Conservation (phyloP, 495 filamentous ascomycete genomes). For the Glarea lozoyensis region DNA sequence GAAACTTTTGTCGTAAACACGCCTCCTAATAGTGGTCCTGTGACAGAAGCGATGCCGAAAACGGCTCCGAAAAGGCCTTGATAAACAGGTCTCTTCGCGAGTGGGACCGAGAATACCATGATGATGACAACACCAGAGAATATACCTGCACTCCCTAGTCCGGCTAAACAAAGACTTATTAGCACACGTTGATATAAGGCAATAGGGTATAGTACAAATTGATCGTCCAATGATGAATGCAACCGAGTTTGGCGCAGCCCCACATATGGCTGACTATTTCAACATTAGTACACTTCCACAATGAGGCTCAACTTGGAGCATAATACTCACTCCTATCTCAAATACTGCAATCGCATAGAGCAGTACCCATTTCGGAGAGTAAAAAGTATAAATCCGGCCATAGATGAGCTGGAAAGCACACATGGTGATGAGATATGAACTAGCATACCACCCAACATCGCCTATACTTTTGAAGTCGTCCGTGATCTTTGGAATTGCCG, state of each 20-base stretch:
- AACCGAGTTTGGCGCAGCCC: conserved; percentile 43
- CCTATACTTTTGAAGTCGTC: conserved; percentile 35
- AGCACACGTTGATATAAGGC: conserved; percentile 18
- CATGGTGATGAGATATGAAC: conserved; percentile 43
- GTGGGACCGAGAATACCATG: conserved; percentile 33
- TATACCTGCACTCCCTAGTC: conserved; percentile 39
- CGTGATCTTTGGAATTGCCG: conserved; percentile 43
- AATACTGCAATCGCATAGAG: conserved; percentile 30
- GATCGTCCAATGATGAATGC: conserved; percentile 51
- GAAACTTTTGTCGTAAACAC: conserved; percentile 53
- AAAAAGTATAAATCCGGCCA: conserved; percentile 24
- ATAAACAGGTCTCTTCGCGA: conserved; percentile 37
- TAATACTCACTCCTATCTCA: conserved; percentile 33
- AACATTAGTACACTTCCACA: neutral
- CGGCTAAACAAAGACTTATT: conserved; percentile 25
- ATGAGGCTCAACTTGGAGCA: neutral
- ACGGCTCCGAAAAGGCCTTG: conserved; percentile 37
- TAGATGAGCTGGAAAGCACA: conserved; percentile 38
- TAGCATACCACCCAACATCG: conserved; percentile 49
- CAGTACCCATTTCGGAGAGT: conserved; percentile 32
- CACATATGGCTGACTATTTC: conserved; percentile 39
- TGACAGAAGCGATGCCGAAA: conserved; percentile 23
- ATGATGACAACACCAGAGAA: conserved; percentile 34
- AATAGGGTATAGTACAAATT: conserved; percentile 27
- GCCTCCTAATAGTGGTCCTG: conserved; percentile 52